Conservation (phyloP, 1,284 basidiomycete species). For the Dichomitus squalens region DNA sequence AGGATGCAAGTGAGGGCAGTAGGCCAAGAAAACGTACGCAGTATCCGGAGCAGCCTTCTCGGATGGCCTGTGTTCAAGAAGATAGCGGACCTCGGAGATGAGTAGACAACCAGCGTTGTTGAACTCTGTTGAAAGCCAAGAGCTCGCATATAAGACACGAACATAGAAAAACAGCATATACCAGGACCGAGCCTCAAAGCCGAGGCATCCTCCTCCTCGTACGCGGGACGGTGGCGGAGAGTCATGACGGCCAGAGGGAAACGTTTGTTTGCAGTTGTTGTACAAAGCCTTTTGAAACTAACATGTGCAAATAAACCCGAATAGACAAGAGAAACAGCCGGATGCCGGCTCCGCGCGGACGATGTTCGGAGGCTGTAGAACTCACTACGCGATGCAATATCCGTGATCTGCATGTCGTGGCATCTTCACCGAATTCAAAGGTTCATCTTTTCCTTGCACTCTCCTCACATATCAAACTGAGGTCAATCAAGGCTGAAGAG, state of each 20-base stretch:
- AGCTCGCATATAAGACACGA: not conserved
- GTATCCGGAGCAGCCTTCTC: constrained; percentile 85
- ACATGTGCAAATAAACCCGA: constrained; percentile 28
- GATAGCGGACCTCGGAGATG: constrained; percentile 89
- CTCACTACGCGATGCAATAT: not conserved
- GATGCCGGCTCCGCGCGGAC: not conserved
- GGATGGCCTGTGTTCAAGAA: constrained; percentile 72
- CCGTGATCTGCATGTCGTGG: not conserved
- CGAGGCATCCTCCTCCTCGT: constrained; percentile 73
- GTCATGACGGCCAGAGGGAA: constrained; percentile 40
- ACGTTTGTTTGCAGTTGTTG: constrained; percentile 27
- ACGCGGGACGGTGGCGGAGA: constrained; percentile 49
- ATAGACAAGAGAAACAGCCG: not conserved
- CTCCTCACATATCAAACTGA: no score
- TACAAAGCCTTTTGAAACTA: constrained; percentile 31
- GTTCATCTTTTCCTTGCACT: not conserved
- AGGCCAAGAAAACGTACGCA: constrained; percentile 53
- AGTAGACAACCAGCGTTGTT: constrained; percentile 89
- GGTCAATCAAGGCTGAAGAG: no score
- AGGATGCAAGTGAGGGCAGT: not conserved
- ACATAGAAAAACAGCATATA: constrained; percentile 24
- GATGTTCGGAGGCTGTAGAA: constrained; percentile 4
- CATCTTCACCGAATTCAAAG: not conserved
- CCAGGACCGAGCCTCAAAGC: constrained; percentile 69
- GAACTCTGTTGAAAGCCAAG: constrained; percentile 60